These are phyloP conservation scores for Domatiomyces globalis DNA, from an alignment of 2,329 filamentous ascomycete genomes.

Conservation along the genomic window DNA sequence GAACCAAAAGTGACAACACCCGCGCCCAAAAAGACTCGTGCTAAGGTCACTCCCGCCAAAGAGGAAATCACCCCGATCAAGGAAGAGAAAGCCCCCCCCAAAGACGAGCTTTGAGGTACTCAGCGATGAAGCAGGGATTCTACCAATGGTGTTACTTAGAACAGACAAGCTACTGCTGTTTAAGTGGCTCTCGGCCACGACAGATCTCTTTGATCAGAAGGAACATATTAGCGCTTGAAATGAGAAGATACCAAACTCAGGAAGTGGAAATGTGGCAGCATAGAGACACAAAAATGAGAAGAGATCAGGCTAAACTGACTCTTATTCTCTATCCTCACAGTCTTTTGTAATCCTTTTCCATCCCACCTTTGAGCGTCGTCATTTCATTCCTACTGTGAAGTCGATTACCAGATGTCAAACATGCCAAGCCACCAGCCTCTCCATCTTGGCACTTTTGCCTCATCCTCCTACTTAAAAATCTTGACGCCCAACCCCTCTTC, in stretches of 20 bases:
- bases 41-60: neutral
- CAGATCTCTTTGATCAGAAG: neutral
- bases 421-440: neutral
- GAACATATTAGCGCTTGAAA: conserved; percentile 5
- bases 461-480: neutral
- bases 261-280: neutral
- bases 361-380: no score
- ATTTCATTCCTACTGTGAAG: no score
- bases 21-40: neutral
- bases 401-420: neutral
- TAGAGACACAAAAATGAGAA: conserved; percentile 1
- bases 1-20: neutral
- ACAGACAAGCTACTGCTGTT: no score
- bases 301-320: no score
- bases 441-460: neutral
- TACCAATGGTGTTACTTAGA: no score
- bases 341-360: neutral
- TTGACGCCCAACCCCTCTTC: conserved; percentile 8
- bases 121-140: no score
- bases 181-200: no score
- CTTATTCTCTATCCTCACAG: no score
- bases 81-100: neutral
- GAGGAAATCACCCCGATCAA: conserved; percentile 2
- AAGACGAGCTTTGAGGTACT: no score
- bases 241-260: conserved; percentile 5